Percentiles rank a stretch among this genome's conserved stretches.
These are phyloP conservation scores for Cryptococcus maquisensis DNA, from an alignment of 1,284 basidiomycete species.

Conservation along the genomic window DNA sequence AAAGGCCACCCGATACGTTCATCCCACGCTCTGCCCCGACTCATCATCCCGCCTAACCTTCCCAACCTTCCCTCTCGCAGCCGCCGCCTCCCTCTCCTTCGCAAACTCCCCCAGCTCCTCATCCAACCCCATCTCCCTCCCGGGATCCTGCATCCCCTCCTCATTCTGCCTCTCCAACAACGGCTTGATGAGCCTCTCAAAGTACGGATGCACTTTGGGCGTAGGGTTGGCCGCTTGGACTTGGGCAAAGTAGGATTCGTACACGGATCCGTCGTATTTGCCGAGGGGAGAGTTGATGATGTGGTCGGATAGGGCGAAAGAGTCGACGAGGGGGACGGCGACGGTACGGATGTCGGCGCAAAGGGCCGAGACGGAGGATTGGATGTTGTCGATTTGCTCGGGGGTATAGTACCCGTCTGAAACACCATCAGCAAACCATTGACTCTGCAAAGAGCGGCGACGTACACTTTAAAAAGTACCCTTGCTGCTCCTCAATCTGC, in stretches of 20 bases:
- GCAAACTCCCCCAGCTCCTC: slow-evolving; percentile 41
- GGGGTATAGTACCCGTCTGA: slow-evolving; percentile 50
- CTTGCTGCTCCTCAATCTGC: slow-evolving; percentile 58
- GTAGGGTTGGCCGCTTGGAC: slow-evolving; percentile 47
- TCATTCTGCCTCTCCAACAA: slow-evolving; percentile 52
- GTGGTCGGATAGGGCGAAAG: slow-evolving; percentile 56
- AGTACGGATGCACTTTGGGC: slow-evolving; percentile 53
- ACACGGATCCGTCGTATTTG: slow-evolving; percentile 51
- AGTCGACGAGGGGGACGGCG: slow-evolving; percentile 54
- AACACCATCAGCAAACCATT: slow-evolving; percentile 1
- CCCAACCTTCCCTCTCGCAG: neutral
- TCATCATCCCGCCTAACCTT: neutral
- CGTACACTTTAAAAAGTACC: slow-evolving; percentile 54
- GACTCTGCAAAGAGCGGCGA: neutral
- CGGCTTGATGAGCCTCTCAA: slow-evolving; percentile 55
- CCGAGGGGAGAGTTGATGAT: slow-evolving; percentile 58
- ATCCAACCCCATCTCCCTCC: slow-evolving; percentile 51
- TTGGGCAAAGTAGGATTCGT: slow-evolving; percentile 53
- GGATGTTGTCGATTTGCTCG: slow-evolving; percentile 51
- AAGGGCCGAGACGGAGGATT: slow-evolving; percentile 50
- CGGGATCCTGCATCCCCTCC: slow-evolving; percentile 49
- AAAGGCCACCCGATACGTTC: too few species aligned
- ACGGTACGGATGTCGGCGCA: slow-evolving; percentile 52
- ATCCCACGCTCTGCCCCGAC: too few species aligned
- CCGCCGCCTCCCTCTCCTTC: slow-evolving; percentile 19